Base-by-base conservation (phyloP, 352 stramenopile genomes). In the Pythium diclinum region DNA sequence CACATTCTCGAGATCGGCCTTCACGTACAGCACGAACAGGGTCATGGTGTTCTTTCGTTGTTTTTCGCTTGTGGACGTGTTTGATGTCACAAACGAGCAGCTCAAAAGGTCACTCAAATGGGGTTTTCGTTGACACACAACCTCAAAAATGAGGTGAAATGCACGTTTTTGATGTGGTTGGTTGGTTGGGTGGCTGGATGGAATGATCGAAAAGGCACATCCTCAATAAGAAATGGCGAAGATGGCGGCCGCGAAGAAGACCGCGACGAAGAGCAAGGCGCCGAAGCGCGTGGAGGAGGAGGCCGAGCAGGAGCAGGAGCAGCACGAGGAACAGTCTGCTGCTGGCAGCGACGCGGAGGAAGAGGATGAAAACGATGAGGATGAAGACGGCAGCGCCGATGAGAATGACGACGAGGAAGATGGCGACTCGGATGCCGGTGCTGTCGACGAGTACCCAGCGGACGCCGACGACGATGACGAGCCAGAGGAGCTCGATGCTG, bases 1-100 rank as follows among this genome's bases (percentile, higher is more conserved):
- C 3, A 96, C 77, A 70, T 95, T 94, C 83, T 96, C 85, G 28
- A 96, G 77, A 5, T 96, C 86, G 10, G 85, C 88, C 72, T 95
- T 95, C 13, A 96, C 79, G 68, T 91, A 92, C 53, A 96, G 75
- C 73, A 95, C 83, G 66, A 87, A 91, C 30, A 95, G 73, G 66
- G 92, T 85, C 86, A 95, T 95, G 14, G 71, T 42, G 16, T 57
- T 57, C 32, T 13, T 52, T 55, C 48, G 3, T 16, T 23, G 6
- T 47, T 25, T 63, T 49, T 32, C 5, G 6, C 7, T 40, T 58
- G 52, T 62, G 19, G 34, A 30, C 40, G 36, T 25, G 30, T 32
- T 30, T 6, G 21, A 61, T 61, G 61, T 67, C 61, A 67, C 19
- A 48, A 46, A 34, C 34, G 52, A 47, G 42, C 19, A 34, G n/a